phyloP scores from a whole-genome alignment of 2,329 filamentous ascomycete genomes.

The Verticillium nonalfalfae region DNA sequence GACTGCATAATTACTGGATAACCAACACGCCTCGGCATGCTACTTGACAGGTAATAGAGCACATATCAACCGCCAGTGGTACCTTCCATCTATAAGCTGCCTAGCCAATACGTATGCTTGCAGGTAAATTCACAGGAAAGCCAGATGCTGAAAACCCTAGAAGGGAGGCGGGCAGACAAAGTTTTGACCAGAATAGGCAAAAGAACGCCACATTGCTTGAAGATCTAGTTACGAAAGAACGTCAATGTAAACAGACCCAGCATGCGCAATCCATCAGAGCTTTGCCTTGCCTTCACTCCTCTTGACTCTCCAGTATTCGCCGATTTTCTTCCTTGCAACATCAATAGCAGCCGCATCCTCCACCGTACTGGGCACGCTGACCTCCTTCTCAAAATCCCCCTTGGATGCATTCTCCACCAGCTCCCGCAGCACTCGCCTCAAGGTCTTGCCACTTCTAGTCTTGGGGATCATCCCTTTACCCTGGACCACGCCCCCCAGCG shows the following conservation, averaged over 20 bases:
- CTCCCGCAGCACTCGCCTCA: conserved; percentile 75
- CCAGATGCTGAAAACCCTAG: too few species aligned
- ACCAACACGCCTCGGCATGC: too few species aligned
- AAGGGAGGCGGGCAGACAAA: too few species aligned
- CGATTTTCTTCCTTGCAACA: conserved; percentile 63
- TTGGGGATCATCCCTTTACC: conserved; percentile 85
- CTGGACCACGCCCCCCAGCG: conserved; percentile 78
- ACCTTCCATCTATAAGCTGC: too few species aligned
- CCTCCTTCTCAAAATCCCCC: conserved; percentile 64
- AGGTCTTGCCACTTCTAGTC: conserved; percentile 86
- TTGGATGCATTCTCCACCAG: conserved; percentile 76
- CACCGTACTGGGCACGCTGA: conserved; percentile 75
- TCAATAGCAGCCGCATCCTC: conserved; percentile 73
- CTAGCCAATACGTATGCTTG: too few species aligned
- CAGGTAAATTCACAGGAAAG: too few species aligned
- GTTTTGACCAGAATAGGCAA: too few species aligned
- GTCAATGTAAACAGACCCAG: neutral
- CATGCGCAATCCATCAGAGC: conserved; percentile 26
- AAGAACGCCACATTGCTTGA: too few species aligned
- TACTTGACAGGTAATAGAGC: too few species aligned
- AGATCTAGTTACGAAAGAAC: too few species aligned
- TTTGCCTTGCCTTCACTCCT: conserved; percentile 41
- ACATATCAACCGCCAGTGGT: too few species aligned
- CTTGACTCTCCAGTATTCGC: conserved; percentile 64
- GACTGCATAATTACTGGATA: too few species aligned